Conservation (phyloP, 306 rosid species). For the Dryas alaskensis region DNA sequence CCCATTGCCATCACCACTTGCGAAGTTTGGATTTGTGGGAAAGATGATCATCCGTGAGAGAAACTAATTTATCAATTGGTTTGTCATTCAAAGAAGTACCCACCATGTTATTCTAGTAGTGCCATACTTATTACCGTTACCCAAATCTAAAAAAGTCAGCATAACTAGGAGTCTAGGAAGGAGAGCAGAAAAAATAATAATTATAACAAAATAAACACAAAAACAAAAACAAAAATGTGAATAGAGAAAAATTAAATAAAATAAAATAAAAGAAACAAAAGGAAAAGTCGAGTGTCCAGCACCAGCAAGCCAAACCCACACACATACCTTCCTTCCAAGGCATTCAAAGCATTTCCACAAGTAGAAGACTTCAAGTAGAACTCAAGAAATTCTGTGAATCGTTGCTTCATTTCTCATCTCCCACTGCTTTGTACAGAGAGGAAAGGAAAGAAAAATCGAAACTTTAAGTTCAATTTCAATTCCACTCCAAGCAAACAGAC, state of each 20-base stretch:
- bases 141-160: constrained; percentile 3
- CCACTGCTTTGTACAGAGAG: background rate
- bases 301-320: constrained; percentile 20
- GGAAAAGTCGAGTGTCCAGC: constrained; percentile 2
- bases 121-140: constrained; percentile 32
- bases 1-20: no score
- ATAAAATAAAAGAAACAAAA: background rate
- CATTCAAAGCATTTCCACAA: constrained; percentile 39
- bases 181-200: constrained; percentile 7
- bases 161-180: background rate
- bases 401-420: background rate
- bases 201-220: background rate
- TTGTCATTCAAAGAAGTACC: background rate
- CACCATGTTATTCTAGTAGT: constrained; percentile 9
- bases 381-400: constrained; percentile 27
- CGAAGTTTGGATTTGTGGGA: no score
- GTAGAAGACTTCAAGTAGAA: constrained; percentile 8
- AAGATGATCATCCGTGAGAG: no score
- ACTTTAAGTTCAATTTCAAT: constrained; percentile 1
- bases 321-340: constrained; percentile 57
- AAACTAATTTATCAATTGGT: background rate
- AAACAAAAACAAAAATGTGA: background rate
- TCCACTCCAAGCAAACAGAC: background rate
- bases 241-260: background rate
- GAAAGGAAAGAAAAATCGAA: background rate